phyloP scores from a whole-genome alignment of 768 basidiomycete genomes.

The Tricholoma terreum region DNA sequence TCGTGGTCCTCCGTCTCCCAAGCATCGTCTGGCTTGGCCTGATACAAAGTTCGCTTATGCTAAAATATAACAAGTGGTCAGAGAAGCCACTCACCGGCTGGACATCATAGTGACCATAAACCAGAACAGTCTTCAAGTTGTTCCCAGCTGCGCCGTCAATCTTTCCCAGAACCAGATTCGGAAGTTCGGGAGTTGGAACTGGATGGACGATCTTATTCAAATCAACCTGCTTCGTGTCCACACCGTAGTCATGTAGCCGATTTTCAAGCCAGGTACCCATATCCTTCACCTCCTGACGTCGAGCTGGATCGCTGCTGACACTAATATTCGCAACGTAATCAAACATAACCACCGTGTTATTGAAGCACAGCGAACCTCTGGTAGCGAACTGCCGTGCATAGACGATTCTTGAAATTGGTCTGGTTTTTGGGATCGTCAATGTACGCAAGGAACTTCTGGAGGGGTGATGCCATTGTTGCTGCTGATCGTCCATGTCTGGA shows the following conservation, averaged over 20 bases:
- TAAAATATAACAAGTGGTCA: neutral
- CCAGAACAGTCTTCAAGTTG: conserved; percentile 84
- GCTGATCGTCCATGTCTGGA: neutral
- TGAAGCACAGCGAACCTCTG: neutral
- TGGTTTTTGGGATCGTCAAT: neutral
- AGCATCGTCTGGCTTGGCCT: neutral
- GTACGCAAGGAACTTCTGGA: neutral
- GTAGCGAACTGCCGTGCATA: neutral
- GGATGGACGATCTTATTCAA: conserved; percentile 72
- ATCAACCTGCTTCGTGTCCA: conserved; percentile 67
- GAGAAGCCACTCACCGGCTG: conserved; percentile 62
- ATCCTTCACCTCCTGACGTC: conserved; percentile 70
- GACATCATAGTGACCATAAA: conserved; percentile 96
- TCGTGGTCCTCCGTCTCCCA: conserved; percentile 1
- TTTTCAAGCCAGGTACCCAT: conserved; percentile 84
- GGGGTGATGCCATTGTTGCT: neutral
- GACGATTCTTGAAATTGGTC: neutral
- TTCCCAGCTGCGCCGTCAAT: conserved; percentile 83
- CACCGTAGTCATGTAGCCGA: conserved; percentile 72
- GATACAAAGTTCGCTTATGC: too few relatives aligned
- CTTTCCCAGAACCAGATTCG: conserved; percentile 79
- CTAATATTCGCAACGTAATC: conserved; percentile 28
- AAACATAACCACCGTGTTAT: neutral
- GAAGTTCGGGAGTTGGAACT: conserved; percentile 74
- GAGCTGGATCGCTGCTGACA: conserved; percentile 66